Evolutionary conservation across 2,329 filamentous ascomycete species (phyloP).

Genomic region (Pseudopyricularia javanii): DNA sequence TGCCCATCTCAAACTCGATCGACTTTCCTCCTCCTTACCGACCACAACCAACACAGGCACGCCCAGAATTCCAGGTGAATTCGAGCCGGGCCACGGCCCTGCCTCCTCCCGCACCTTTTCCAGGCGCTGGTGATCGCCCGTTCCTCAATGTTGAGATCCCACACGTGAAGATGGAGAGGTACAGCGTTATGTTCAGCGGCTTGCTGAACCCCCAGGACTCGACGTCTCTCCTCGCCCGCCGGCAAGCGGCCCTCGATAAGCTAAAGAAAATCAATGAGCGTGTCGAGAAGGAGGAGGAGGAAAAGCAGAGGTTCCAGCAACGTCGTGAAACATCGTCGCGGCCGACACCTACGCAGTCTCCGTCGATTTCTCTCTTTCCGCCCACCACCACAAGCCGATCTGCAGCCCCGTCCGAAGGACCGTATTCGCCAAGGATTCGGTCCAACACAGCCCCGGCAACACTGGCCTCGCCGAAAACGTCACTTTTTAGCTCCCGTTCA

Average conservation of each 20-base stretch:
- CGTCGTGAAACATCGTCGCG: constrained; percentile 34
- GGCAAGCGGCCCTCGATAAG: constrained; percentile 46
- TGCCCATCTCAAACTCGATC: not conserved
- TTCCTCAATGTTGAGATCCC: constrained; percentile 72
- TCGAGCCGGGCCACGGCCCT: too few species aligned
- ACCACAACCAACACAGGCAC: constrained; percentile 7
- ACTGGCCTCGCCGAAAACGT: constrained; percentile 26
- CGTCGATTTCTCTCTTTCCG: constrained; percentile 32
- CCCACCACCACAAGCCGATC: constrained; percentile 13
- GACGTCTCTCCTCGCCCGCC: constrained; percentile 36
- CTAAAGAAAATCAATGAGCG: constrained; percentile 41
- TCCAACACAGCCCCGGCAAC: constrained; percentile 43
- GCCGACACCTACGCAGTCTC: constrained; percentile 23
- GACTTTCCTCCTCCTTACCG: not conserved
- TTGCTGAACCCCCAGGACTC: constrained; percentile 42
- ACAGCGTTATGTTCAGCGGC: constrained; percentile 84
- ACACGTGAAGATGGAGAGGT: constrained; percentile 68
- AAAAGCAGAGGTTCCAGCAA: constrained; percentile 7
- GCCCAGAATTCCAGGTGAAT: too few species aligned
- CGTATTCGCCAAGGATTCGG: constrained; percentile 24
- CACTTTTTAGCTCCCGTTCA: not conserved
- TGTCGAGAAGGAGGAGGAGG: constrained; percentile 23
- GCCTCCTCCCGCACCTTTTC: too few species aligned
- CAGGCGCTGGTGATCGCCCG: too few species aligned
- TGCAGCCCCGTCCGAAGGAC: constrained; percentile 5